Conservation (phyloP, 1,284 basidiomycete genomes). For the Schizophyllum commune region DNA sequence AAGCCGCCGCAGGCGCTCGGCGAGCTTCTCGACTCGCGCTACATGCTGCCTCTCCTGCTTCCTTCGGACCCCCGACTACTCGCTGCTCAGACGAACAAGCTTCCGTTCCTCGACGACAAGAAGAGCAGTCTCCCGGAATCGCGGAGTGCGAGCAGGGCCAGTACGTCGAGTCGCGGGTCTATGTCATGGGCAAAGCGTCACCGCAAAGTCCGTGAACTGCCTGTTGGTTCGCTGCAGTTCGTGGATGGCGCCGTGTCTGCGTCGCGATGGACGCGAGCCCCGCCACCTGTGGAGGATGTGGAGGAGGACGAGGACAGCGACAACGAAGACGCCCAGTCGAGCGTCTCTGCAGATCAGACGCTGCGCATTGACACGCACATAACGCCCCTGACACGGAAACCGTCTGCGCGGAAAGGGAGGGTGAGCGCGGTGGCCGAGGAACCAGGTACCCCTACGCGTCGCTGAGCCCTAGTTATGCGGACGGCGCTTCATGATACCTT, state of each 20-base stretch:
- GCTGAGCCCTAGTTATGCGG: too few relatives aligned
- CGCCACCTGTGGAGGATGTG: constrained; percentile 31
- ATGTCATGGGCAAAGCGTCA: constrained; percentile 52
- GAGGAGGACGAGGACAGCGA: constrained; percentile 26
- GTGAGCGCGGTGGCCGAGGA: too few relatives aligned
- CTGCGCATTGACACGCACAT: constrained; percentile 32
- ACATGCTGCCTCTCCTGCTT: constrained; percentile 86
- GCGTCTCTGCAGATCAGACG: constrained; percentile 3
- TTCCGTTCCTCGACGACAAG: constrained; percentile 28
- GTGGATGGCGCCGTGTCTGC: constrained; percentile 57
- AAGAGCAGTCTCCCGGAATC: constrained; percentile 22
- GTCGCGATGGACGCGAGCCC: constrained; percentile 32
- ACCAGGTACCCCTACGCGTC: too few relatives aligned
- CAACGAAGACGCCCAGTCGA: constrained; percentile 19
- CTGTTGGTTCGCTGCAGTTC: constrained; percentile 51
- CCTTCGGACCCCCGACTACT: constrained; percentile 75
- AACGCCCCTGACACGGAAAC: constrained; percentile 60
- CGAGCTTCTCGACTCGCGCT: constrained; percentile 82
- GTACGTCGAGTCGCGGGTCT: constrained; percentile 29
- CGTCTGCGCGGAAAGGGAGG: constrained; percentile 34
- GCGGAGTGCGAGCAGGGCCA: constrained; percentile 31
- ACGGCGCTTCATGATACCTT: too few relatives aligned
- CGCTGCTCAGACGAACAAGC: constrained; percentile 56
- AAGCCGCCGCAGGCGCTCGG: constrained; percentile 75
- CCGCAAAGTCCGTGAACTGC: constrained; percentile 52